Base-by-base conservation (phyloP, 2,329 filamentous ascomycete species). In the Coniochaeta prunicola region DNA sequence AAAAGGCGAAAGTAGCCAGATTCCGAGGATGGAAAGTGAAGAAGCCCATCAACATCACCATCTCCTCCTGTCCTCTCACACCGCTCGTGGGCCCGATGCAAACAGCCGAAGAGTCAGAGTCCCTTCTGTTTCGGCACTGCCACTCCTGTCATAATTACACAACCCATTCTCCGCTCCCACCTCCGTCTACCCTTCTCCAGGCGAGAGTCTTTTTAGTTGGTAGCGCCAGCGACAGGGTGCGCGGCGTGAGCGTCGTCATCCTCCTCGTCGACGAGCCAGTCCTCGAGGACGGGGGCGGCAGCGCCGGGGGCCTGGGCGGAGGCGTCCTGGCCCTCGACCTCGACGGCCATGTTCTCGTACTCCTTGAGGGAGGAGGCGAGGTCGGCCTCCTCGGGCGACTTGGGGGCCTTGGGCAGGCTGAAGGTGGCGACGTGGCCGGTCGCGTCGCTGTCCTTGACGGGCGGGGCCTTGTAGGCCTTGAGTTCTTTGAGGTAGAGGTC, bases 401-500 rank as follows among this genome's bases (percentile, higher is more conserved):
- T 78, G 71, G 94, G 93, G 60, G 92, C 77, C 76, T 89, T 86
- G 69, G 94, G 94, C 65, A 88, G 74, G 71, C 74, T 72, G 82
- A 97, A 99, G 75, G 86, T 90, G 75, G 94, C 90, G 69, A 97
- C 94, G 69, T 96, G 89, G 73, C 91, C 92, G 68, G 93, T 88
- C 72, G 92, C 81, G 72, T 97, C 94, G 69, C 85, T 85, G 64
- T 91, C 83, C 83, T 97, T 96, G 79, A 93, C 74, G 66, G 86
- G 80, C 59, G 90, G 81, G 64, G 87, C 80, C 85, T 97, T 97
- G 89, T 96, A 97, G 77, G 86, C 85, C 80, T 93, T 94, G 73
- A 99, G 87, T 79, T 97, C 92, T 76, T 88, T 89, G 69, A 99
- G 87, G 84, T 99, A 99, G 73, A 99, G 85, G 75, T 97, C 93